Conservation (phyloP, 352 stramenopile genomes). For the Saprolegnia diclina region DNA sequence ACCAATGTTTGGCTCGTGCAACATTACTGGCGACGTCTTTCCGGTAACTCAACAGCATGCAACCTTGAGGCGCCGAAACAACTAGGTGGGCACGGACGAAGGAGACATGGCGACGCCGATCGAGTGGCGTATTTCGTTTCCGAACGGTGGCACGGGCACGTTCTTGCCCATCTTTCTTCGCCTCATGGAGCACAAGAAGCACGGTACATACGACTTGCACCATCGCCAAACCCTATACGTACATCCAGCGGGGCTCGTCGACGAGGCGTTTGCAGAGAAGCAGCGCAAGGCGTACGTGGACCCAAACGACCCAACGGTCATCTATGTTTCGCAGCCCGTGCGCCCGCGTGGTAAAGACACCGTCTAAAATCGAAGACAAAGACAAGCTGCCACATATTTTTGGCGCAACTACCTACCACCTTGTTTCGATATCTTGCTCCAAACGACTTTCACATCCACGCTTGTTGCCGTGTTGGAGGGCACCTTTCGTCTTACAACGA, state of each 20-base stretch:
- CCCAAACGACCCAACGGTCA: slow-evolving; percentile 78
- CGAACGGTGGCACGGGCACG: slow-evolving; percentile 74
- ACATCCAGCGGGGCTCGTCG: slow-evolving; percentile 47
- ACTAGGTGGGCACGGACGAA: slow-evolving; percentile 20
- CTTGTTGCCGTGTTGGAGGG: too few species aligned
- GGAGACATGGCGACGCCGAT: slow-evolving; percentile 37
- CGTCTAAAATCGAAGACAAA: not conserved
- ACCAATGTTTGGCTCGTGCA: slow-evolving; percentile 84
- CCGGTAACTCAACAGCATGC: slow-evolving; percentile 32
- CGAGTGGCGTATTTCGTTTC: slow-evolving; percentile 78
- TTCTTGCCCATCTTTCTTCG: slow-evolving; percentile 79
- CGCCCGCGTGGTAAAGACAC: not conserved
- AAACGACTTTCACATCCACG: too few species aligned
- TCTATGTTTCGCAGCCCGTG: slow-evolving; percentile 70
- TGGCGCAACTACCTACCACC: not conserved
- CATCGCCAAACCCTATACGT: too few species aligned
- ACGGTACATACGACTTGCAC: slow-evolving; percentile 33
- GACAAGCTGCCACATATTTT: not conserved
- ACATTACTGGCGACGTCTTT: slow-evolving; percentile 67
- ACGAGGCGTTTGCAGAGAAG: slow-evolving; percentile 65
- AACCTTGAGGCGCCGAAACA: not conserved
- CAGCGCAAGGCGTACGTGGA: slow-evolving; percentile 83
- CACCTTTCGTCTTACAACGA: too few species aligned
- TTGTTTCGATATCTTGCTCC: too few species aligned
- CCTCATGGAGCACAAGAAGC: slow-evolving; percentile 73